phyloP scores from a whole-genome alignment of 1,284 basidiomycete genomes.

The Sporisorium iseilematis-ciliati region DNA sequence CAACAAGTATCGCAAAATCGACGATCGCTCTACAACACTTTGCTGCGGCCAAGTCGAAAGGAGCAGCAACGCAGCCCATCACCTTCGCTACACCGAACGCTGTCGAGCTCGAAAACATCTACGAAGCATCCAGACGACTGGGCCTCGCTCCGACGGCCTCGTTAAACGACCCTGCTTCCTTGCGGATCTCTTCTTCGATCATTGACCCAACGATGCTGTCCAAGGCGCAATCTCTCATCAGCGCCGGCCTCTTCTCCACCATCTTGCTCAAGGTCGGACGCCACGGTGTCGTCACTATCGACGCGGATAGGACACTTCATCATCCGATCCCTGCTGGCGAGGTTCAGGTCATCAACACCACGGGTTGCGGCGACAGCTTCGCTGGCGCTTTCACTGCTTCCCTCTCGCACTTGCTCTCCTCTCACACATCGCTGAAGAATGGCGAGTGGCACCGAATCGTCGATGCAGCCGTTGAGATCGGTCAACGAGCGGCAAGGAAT shows the following conservation, averaged over 20 bases:
- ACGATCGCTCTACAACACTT: constrained; percentile 22
- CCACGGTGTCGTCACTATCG: constrained; percentile 40
- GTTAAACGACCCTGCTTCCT: background rate
- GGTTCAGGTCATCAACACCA: constrained; percentile 52
- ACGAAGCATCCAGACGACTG: constrained; percentile 10
- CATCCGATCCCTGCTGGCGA: constrained; percentile 39
- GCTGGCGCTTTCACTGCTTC: constrained; percentile 59
- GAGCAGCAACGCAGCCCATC: constrained; percentile 10
- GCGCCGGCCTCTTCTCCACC: constrained; percentile 20
- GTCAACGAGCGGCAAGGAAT: constrained; percentile 41
- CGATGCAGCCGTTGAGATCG: constrained; percentile 26
- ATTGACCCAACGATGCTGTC: constrained; percentile 4
- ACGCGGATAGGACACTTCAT: constrained; percentile 16
- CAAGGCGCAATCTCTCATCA: constrained; percentile 15
- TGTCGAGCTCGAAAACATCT: constrained; percentile 43
- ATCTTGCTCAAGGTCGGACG: constrained; percentile 54
- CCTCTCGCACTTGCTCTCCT: constrained; percentile 20
- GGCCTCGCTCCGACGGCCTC: constrained; percentile 6
- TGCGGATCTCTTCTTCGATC: background rate
- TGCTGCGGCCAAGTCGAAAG: background rate
- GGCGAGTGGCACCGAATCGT: constrained; percentile 6
- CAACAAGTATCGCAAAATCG: constrained; percentile 44
- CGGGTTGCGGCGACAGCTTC: constrained; percentile 68
- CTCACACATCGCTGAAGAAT: background rate
- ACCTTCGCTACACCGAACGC: constrained; percentile 50